These are phyloP conservation scores for Penicillium simplicissimum DNA, from an alignment of 495 filamentous ascomycete genomes.

Conservation along the genomic window DNA sequence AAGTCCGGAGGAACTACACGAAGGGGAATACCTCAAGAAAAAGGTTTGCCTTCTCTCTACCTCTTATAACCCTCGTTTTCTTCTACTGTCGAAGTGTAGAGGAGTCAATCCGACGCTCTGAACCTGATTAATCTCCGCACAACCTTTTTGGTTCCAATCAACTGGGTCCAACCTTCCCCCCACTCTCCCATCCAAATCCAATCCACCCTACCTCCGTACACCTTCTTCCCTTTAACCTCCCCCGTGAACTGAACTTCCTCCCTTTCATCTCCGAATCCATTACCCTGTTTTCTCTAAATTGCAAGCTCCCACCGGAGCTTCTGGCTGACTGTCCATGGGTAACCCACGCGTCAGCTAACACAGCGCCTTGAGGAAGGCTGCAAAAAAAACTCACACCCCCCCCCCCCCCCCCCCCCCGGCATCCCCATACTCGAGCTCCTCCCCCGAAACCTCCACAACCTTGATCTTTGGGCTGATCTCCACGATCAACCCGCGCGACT, in stretches of 20 bases:
- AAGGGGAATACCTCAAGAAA: background rate
- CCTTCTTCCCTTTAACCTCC: background rate
- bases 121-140: slow-evolving; percentile 29
- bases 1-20: too few relatives aligned
- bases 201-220: slow-evolving; percentile 11
- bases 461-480: background rate
- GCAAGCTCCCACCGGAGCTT: slow-evolving; percentile 13
- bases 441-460: background rate
- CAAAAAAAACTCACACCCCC: background rate
- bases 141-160: slow-evolving; percentile 19
- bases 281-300: slow-evolving; percentile 6
- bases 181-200: background rate
- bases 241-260: too few relatives aligned
- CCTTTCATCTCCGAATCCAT: background rate
- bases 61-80: background rate
- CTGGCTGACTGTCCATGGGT: slow-evolving; percentile 17
- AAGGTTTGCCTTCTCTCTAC: background rate
- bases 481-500: background rate
- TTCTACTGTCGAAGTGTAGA: too few relatives aligned
- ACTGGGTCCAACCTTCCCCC: slow-evolving; percentile 22
- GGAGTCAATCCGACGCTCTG: background rate
- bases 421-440: background rate
- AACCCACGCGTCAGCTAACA: slow-evolving; percentile 11
- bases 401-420: too few relatives aligned
- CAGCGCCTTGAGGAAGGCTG: background rate